Evolutionary conservation across 1,284 basidiomycete genomes (phyloP).

Genomic region (Vanrija sp.): DNA sequence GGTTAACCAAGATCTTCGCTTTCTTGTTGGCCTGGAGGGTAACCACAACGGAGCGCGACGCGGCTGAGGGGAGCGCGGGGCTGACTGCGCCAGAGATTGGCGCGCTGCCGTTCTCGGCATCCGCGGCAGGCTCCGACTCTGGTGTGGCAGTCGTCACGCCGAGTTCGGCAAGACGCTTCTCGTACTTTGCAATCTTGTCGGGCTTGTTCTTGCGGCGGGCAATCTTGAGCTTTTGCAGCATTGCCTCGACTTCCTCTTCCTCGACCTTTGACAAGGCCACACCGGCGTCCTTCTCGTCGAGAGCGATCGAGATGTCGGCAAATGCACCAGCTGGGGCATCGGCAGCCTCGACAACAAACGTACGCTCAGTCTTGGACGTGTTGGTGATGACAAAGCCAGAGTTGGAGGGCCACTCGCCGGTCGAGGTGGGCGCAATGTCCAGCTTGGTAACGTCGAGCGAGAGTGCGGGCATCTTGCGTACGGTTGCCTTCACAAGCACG

Average conservation of each 20-base stretch:
- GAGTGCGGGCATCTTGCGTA: constrained; percentile 52
- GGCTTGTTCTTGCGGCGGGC: constrained; percentile 52
- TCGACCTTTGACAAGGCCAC: constrained; percentile 49
- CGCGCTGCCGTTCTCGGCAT: background rate
- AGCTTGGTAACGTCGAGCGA: constrained; percentile 44
- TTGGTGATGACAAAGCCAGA: constrained; percentile 50
- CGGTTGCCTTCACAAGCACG: constrained; percentile 52
- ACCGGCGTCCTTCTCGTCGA: constrained; percentile 45
- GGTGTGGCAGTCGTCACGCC: constrained; percentile 37
- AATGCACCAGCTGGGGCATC: constrained; percentile 11
- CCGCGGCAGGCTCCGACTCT: constrained; percentile 6
- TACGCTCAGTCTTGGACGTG: constrained; percentile 49
- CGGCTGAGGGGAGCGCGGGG: background rate
- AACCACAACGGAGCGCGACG: constrained; percentile 13
- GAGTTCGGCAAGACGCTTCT: constrained; percentile 49
- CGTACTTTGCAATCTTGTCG: constrained; percentile 54
- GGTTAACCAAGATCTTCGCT: constrained; percentile 37
- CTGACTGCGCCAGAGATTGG: background rate
- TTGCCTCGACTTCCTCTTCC: constrained; percentile 54
- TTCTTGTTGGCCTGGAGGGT: constrained; percentile 43
- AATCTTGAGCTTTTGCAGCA: constrained; percentile 55
- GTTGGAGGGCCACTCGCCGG: constrained; percentile 23
- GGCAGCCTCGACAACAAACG: constrained; percentile 47
- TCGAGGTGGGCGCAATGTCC: constrained; percentile 15
- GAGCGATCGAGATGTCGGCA: constrained; percentile 23